A percentile compares a stretch with the other conserved stretches of the same genome.
Conservation (phyloP, 257 asterid genomes). For the Echium plantagineum region DNA sequence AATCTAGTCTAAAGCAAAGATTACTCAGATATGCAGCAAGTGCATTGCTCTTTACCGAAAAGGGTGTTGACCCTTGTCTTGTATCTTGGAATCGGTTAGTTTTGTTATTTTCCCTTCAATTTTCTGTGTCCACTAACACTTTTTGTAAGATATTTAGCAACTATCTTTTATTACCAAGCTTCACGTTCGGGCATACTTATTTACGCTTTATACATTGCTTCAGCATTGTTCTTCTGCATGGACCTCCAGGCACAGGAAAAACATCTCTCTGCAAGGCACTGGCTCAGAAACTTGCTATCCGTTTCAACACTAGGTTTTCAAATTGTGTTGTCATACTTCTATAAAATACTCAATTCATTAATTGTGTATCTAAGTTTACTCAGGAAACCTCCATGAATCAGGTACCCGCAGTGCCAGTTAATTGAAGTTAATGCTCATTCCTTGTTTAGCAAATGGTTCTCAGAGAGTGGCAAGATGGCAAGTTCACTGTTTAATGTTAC, state of each 20-base stretch:
- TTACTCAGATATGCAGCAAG: conserved; percentile 89
- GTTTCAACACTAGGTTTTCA: conserved; percentile 67
- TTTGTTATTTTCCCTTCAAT: conserved; percentile 15
- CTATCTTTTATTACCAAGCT: too few species aligned
- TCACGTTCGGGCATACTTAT: conserved; percentile 3
- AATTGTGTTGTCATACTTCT: not conserved
- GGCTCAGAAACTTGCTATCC: conserved; percentile 92
- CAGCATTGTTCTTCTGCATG: conserved; percentile 95
- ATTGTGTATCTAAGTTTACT: not conserved
- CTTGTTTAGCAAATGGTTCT: conserved; percentile 97
- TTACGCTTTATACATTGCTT: conserved; percentile 16
- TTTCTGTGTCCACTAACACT: not conserved
- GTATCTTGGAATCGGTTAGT: conserved; percentile 88
- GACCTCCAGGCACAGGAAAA: conserved; percentile 99
- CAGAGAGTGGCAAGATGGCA: conserved; percentile 99
- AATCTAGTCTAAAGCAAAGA: conserved; percentile 90
- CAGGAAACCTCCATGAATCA: conserved; percentile 14
- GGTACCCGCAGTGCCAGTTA: conserved; percentile 84
- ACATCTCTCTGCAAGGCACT: conserved; percentile 95
- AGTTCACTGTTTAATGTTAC: conserved; percentile 15
- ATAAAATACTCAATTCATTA: not conserved
- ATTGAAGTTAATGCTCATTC: conserved; percentile 97
- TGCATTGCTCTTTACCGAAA: conserved; percentile 95
- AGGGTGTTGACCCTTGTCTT: conserved; percentile 89
- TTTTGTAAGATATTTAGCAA: not conserved